Conservation (phyloP, 2,329 filamentous ascomycete species). For the Talaromyces amestolkiae region DNA sequence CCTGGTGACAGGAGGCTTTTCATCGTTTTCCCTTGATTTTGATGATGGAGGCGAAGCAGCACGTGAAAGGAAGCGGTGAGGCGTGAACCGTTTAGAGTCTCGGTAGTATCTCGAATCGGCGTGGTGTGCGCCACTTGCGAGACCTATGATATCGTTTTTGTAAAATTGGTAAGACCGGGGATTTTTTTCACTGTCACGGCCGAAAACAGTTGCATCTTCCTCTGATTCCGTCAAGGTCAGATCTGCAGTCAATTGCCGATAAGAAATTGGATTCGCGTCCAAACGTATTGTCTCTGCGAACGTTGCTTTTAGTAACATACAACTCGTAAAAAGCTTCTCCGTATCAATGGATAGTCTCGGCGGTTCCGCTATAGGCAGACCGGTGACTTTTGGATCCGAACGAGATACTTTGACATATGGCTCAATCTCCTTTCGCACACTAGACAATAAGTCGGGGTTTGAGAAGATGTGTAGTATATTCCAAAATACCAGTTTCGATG, state of each 20-base stretch:
- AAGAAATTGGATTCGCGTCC: slow-evolving; percentile 43
- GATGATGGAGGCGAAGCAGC: not conserved
- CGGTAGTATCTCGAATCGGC: slow-evolving; percentile 41
- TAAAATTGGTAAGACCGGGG: slow-evolving; percentile 41
- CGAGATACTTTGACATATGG: slow-evolving; percentile 41
- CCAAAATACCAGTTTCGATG: slow-evolving; percentile 54
- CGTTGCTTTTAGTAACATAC: slow-evolving; percentile 47
- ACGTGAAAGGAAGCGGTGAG: slow-evolving; percentile 47
- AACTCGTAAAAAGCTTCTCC: slow-evolving; percentile 43
- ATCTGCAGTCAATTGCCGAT: slow-evolving; percentile 41
- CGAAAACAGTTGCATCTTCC: slow-evolving; percentile 30
- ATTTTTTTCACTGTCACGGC: slow-evolving; percentile 23
- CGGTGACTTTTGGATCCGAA: slow-evolving; percentile 36
- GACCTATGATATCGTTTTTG: slow-evolving; percentile 44
- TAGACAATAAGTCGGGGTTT: slow-evolving; percentile 39
- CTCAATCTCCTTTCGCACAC: slow-evolving; percentile 47
- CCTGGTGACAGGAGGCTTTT: slow-evolving; percentile 6
- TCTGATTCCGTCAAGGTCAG: slow-evolving; percentile 40
- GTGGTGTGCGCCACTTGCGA: slow-evolving; percentile 47
- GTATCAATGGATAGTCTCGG: slow-evolving; percentile 44
- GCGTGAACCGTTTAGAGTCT: slow-evolving; percentile 45
- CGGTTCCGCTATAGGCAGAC: slow-evolving; percentile 45
- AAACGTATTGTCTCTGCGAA: slow-evolving; percentile 49
- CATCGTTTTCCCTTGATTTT: slow-evolving; percentile 21
- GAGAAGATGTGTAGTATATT: slow-evolving; percentile 48